These are phyloP conservation scores for Cutaneotrichosporon daszewskae DNA, from an alignment of 1,284 basidiomycete genomes.

Conservation along the genomic window DNA sequence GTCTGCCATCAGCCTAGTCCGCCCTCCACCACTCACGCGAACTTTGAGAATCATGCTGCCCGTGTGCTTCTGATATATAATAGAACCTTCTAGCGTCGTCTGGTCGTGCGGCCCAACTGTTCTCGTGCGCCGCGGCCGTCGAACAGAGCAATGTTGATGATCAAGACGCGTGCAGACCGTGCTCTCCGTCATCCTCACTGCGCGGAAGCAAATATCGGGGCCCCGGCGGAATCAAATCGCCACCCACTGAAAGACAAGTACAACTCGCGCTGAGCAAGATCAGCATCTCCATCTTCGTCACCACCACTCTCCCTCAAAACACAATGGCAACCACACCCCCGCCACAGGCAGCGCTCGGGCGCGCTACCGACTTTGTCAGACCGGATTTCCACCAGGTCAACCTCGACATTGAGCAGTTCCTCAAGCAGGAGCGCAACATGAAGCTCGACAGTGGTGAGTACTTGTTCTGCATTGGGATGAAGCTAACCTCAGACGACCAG, in stretches of 20 bases:
- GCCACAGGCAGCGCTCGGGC: conserved; percentile 25
- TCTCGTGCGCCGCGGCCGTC: too few species aligned
- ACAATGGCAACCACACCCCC: conserved; percentile 16
- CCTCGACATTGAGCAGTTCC: conserved; percentile 72
- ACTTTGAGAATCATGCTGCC: conserved; percentile 46
- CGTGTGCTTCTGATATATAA: too few species aligned
- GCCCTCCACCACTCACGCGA: conserved; percentile 33
- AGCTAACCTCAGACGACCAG: conserved; percentile 63
- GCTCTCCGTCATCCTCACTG: too few species aligned
- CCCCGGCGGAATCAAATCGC: conserved; percentile 2
- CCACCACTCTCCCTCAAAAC: neutral
- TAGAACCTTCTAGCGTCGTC: too few species aligned
- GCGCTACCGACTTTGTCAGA: conserved; percentile 61
- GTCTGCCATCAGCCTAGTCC: conserved; percentile 25
- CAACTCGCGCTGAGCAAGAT: too few species aligned
- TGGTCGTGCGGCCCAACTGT: too few species aligned
- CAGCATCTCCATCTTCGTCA: neutral
- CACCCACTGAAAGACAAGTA: neutral
- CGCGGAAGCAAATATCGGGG: too few species aligned
- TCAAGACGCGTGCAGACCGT: too few species aligned
- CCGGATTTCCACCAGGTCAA: conserved; percentile 93
- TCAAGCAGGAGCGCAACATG: conserved; percentile 76
- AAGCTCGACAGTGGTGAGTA: conserved; percentile 83
- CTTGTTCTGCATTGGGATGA: conserved; percentile 2
- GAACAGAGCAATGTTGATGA: too few species aligned